Percentiles rank a stretch among this genome's conserved stretches.
These are phyloP conservation scores for Sugiyamaella lignohabitans DNA, from an alignment of 805 yeast genomes.

Conservation along the genomic window DNA sequence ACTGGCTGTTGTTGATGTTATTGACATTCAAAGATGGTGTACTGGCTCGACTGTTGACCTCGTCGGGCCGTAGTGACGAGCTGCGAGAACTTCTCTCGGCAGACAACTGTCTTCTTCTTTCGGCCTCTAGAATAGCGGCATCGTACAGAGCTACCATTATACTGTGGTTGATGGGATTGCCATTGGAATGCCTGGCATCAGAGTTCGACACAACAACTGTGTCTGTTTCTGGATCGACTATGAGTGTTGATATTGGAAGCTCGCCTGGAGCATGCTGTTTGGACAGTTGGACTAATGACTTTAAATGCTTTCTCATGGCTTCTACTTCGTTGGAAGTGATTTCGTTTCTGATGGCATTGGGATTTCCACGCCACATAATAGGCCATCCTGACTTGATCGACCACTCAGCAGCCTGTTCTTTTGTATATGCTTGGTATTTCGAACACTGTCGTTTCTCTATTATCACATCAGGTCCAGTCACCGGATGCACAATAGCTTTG, in stretches of 20 bases:
- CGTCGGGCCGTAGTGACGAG: constrained; percentile 2
- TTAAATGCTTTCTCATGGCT: constrained; percentile 34
- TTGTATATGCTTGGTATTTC: constrained; percentile 56
- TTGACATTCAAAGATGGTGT: background rate
- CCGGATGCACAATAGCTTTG: constrained; percentile 1
- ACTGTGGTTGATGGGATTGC: constrained; percentile 63
- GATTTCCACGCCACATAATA: constrained; percentile 88
- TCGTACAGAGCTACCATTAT: constrained; percentile 62
- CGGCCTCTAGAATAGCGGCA: constrained; percentile 52
- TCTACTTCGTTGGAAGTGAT: constrained; percentile 42
- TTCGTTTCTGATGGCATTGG: constrained; percentile 42
- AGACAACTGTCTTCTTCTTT: constrained; percentile 29
- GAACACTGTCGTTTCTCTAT: constrained; percentile 42
- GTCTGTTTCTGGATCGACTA: constrained; percentile 52
- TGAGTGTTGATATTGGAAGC: constrained; percentile 50
- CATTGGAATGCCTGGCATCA: constrained; percentile 35
- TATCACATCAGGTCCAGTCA: background rate
- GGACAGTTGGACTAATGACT: constrained; percentile 26
- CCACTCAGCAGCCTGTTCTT: constrained; percentile 64
- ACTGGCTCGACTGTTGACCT: background rate
- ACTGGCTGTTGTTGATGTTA: background rate
- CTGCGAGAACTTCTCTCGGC: background rate
- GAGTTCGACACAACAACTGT: constrained; percentile 35
- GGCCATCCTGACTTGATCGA: constrained; percentile 63
- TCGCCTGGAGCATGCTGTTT: constrained; percentile 17